phyloP scores from a whole-genome alignment of 75 land plant species.

The Selaginella moellendorffii region DNA sequence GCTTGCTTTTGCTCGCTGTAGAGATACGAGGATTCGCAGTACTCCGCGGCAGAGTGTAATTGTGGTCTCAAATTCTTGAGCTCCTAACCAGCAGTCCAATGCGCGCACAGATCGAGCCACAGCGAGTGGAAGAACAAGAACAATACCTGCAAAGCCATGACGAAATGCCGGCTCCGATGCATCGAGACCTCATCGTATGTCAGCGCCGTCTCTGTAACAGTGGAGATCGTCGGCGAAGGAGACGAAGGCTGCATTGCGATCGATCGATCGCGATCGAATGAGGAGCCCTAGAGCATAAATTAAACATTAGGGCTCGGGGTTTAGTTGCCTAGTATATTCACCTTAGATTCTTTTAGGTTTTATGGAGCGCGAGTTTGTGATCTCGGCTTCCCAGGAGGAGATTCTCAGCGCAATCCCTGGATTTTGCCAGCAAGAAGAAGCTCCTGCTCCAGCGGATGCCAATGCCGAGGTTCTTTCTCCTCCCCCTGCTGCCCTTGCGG shows the following conservation, averaged over 20 bases:
- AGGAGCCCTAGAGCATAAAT: no score
- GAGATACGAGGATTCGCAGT: conserved; percentile 53
- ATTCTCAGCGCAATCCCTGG: neutral
- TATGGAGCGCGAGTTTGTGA: neutral
- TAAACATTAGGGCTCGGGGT: no score
- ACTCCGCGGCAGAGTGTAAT: conserved; percentile 77
- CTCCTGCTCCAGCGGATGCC: neutral
- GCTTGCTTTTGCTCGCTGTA: conserved; percentile 44
- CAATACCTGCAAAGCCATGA: neutral
- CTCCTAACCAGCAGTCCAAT: no score
- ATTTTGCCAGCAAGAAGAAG: neutral
- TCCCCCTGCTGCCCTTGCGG: neutral
- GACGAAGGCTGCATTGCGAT: neutral
- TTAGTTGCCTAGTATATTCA: no score
- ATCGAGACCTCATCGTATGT: neutral
- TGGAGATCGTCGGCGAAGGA: neutral
- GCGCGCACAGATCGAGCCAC: no score
- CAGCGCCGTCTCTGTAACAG: neutral
- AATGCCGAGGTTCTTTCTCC: neutral
- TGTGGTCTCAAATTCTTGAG: conserved; percentile 57
- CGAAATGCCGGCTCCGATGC: neutral
- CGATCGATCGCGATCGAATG: no score
- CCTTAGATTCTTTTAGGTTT: no score
- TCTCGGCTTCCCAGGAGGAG: neutral
- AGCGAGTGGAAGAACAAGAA: neutral